Evolutionary conservation across 1,284 basidiomycete species (phyloP), one percentile per base, ranked within the genome.

Genomic region (Irpex sp.): DNA sequence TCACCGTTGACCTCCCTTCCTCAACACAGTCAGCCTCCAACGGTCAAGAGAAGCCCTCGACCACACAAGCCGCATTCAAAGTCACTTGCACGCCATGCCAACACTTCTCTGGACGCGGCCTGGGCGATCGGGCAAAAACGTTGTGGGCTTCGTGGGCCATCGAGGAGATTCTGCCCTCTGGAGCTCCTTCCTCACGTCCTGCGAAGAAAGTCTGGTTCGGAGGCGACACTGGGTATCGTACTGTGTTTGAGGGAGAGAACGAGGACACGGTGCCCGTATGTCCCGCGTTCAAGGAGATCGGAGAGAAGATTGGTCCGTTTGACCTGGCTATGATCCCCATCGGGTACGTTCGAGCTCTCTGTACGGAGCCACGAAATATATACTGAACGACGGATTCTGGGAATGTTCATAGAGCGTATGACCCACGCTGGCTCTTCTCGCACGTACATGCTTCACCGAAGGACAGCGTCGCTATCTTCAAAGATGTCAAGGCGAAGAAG

Each of bases 231-330:
- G 88, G 84, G 15, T 85, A 87, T 71, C 76, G 81, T 21, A 70
- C 77, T 4, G 82, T 86, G 3, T 63, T 65, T 9, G 74, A 78
- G 37, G 80, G 80, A 0, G 78, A 85, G 66, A 76, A 86, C 57
- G 81, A 84, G 66, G 81, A 84, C 5, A 74, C 74, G 7, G 77
- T 84, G 1, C 84, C 87, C 0, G 74, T 79, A 3, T 91, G 89
- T 70, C 89, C 89, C 9, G 89, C 82, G 1, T 92, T 92, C 74
- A 80, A 81, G 68, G 81, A 88, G 73, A 86, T 91, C 60, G 89
- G 89, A 3, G 77, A 82, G 60, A 73, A 73, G 7, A 85, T 86
- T 61, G 87, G 86, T 0, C 81, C 81, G 1, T 86, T 92, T 68
- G 83, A 85, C 71, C 72, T 84, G 48, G 84, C 87, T 6, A 72